Evolutionary conservation across 345 rosid species (phyloP).

Genomic region (Boechera retrofracta): DNA sequence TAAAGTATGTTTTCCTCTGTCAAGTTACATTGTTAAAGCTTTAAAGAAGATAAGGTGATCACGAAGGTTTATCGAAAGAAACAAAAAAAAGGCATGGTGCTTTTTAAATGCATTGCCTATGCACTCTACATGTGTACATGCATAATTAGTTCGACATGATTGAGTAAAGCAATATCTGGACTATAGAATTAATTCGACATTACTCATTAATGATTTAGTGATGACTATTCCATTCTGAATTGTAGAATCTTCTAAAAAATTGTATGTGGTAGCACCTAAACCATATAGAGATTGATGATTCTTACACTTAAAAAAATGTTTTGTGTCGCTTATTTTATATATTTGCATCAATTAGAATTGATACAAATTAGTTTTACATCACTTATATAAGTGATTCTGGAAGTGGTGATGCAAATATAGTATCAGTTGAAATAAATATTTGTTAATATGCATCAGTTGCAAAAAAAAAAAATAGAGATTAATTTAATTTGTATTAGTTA

Average conservation of each 20-base stretch:
- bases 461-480: no score
- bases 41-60: constrained; percentile 24
- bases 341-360: no score
- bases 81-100: constrained; percentile 27
- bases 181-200: background rate
- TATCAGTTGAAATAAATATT: no score
- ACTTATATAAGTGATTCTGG: no score
- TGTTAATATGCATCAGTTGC: no score
- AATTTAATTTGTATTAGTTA: no score
- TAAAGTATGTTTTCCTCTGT: constrained; percentile 3
- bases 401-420: no score
- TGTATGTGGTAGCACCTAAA: background rate
- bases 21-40: constrained; percentile 24
- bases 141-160: background rate
- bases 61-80: constrained; percentile 11
- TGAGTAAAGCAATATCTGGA: constrained; percentile 22
- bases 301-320: background rate
- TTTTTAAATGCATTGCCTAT: constrained; percentile 19
- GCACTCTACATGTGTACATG: background rate
- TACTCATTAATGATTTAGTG: background rate
- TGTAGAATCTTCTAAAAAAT: background rate
- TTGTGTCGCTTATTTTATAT: no score
- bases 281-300: background rate
- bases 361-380: no score
- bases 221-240: constrained; percentile 5